Base-by-base conservation (phyloP, 148 eudicot species). In the Selenicereus undatus region DNA sequence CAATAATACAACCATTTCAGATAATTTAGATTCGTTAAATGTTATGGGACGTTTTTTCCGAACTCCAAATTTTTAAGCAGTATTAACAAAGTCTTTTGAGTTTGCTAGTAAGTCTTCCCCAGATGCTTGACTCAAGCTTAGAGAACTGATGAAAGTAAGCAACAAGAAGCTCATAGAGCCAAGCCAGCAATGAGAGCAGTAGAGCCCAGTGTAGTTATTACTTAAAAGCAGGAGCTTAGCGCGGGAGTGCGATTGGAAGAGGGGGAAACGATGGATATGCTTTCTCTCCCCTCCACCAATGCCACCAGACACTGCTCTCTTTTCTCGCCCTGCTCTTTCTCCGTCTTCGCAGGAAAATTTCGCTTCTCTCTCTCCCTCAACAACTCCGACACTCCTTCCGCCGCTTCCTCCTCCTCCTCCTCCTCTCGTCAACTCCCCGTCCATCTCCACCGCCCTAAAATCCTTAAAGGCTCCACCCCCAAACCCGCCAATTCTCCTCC, bases 381-480 rank as follows among this genome's bases (percentile, higher is more conserved):
- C 26, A 84, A 87, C 3, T 71, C 89, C 54, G 62, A 85, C 36
- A 65, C 82, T 22, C 80, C 91, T 21, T 36, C 88, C 58, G 77
- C 88, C 58, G 76, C 83, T 20, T 79, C 89, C 50, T 76, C 91
- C 75, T 60, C 89, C 50, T 76, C 91, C 75, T 60, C 88, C 22
- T 60, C 85, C 73, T 76, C 92, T 35, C 64, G 88, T 75, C 83
- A 83, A 9, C 76, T 50, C 75, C 76, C 87, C 73, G 54, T 62
- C 70, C 35, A 84, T 81, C 83, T 87, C 81, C 94, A 92, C 81
- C 97, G 93, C 72, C 94, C 92, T 68, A 88, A 90, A 81, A 81
- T 88, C 88, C 78, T 77, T 64, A 85, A 72, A 76, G 48, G 88
- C 78, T 24, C 83, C 81, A 17, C 80, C 5, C 77, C 83, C 0